phyloP scores from a whole-genome alignment of 345 rosid species.

The Euphorbia tirucalli region DNA sequence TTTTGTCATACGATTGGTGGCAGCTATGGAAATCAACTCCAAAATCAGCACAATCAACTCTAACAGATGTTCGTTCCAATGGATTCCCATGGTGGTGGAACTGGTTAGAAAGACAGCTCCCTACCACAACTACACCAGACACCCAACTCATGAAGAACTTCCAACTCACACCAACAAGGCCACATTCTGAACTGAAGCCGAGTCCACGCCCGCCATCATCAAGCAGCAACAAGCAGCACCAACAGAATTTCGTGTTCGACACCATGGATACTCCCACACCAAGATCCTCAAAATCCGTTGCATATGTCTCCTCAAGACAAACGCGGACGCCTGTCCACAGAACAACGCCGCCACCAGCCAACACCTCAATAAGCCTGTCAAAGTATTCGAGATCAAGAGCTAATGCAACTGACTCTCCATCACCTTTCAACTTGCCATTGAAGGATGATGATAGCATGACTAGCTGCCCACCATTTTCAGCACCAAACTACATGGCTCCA shows the following conservation, averaged over 20 bases:
- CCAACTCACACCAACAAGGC: constrained; percentile 56
- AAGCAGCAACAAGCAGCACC: constrained; percentile 43
- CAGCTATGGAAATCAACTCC: constrained; percentile 65
- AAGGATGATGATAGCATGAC: constrained; percentile 95
- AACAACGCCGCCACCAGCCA: constrained; percentile 23
- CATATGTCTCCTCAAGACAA: constrained; percentile 39
- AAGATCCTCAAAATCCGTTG: constrained; percentile 66
- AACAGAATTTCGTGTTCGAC: constrained; percentile 42
- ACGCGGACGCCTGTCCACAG: constrained; percentile 47
- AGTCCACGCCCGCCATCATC: constrained; percentile 54
- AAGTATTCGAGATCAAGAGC: constrained; percentile 65
- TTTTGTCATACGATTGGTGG: not conserved
- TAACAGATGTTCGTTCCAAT: constrained; percentile 46
- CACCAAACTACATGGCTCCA: constrained; percentile 85
- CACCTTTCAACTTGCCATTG: constrained; percentile 48
- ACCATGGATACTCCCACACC: constrained; percentile 69
- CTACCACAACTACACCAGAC: constrained; percentile 41
- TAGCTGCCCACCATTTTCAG: constrained; percentile 88
- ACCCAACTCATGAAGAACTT: constrained; percentile 40
- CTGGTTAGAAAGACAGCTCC: constrained; percentile 75
- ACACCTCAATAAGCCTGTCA: constrained; percentile 41
- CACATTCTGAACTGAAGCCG: constrained; percentile 46
- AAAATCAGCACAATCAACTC: constrained; percentile 42
- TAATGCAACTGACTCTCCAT: constrained; percentile 37
- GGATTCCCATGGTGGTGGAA: constrained; percentile 98